Percentiles rank a stretch among this genome's conserved stretches.
Conservation (phyloP, 345 rosid genomes). For the Murraya paniculata region DNA sequence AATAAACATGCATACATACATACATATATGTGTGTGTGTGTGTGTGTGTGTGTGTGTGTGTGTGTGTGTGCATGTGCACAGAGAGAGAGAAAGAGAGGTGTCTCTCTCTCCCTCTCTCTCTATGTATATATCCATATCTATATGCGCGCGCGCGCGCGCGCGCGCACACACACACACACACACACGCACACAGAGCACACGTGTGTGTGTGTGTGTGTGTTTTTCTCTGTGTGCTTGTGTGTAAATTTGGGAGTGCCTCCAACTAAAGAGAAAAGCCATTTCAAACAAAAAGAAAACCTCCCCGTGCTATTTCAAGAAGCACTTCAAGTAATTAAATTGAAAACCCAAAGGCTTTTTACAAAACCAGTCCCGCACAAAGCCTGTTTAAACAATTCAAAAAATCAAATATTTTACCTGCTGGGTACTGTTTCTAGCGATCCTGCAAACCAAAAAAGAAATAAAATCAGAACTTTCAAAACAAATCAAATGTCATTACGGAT, state of each 20-base stretch:
- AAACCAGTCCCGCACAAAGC: background rate
- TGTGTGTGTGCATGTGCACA: too few species aligned
- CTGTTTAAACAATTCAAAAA: background rate
- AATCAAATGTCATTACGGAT: background rate
- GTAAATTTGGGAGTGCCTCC: background rate
- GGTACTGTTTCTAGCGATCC: slow-evolving; percentile 51
- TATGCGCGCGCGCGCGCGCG: too few species aligned
- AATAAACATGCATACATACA: too few species aligned
- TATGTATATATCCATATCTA: too few species aligned
- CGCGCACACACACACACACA: too few species aligned
- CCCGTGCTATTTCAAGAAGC: background rate
- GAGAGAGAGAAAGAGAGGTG: too few species aligned
- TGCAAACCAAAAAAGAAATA: slow-evolving; percentile 20
- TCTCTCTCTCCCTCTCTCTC: too few species aligned
- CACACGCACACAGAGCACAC: too few species aligned
- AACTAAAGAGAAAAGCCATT: background rate
- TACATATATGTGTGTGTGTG: too few species aligned
- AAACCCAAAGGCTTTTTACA: background rate
- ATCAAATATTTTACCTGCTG: slow-evolving; percentile 47
- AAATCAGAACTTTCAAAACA: background rate
- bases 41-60: too few species aligned
- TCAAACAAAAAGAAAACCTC: background rate
- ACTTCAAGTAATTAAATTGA: background rate
- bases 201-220: too few species aligned
- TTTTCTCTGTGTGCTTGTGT: too few species aligned